Evolutionary conservation across 352 stramenopile genomes (phyloP), one percentile per base, ranked within the genome.

Genomic region (Globisporangium cylindrosporum): DNA sequence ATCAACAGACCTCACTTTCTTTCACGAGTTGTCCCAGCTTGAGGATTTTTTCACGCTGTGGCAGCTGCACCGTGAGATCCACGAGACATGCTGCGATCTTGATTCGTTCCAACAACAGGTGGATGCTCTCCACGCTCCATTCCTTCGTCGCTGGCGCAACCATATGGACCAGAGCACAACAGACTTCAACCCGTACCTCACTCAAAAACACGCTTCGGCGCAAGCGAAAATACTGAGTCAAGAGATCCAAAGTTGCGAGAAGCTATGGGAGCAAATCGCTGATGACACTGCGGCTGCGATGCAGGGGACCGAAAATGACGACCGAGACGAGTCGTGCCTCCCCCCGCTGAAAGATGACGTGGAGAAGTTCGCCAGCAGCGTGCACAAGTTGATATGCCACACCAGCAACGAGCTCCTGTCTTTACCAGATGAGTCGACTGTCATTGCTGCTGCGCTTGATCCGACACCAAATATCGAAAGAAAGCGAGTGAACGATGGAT

Each of bases 301-400:
- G 27, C 55, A 75, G 25, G 41, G 48, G 51, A 66, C 53, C 0
- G 79, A 87, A 38, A 70, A 68, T 25, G 71, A 85, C 5, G 58
- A 62, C 18, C 73, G 72, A 58, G 69, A 80, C 15, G 79, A 91
- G 15, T 77, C 67, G 14, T 78, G 82, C 3, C 64, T 88, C 53
- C 73, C 79, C n/a, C 72, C 79, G 32, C 58, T 92, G 32, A 94
- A 94, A 66, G 78, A 88, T 59, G 78, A 82, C n/a, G 78, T 82
- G 14, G 84, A 92, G 68, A 88, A 85, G 48, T 92, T 92, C 76
- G 84, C 84, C 1, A 84, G 84, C 61, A 94, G 86, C 59, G 84
- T 91, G 29, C 86, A 91, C 69, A 91, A 92, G 59, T 69, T 94
- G 4, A 82, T 92, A 34, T 57, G 38, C 10, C 62, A 65, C 49